Conservation (phyloP, 2,329 filamentous ascomycete genomes). For the Dactylellina drechsleri region DNA sequence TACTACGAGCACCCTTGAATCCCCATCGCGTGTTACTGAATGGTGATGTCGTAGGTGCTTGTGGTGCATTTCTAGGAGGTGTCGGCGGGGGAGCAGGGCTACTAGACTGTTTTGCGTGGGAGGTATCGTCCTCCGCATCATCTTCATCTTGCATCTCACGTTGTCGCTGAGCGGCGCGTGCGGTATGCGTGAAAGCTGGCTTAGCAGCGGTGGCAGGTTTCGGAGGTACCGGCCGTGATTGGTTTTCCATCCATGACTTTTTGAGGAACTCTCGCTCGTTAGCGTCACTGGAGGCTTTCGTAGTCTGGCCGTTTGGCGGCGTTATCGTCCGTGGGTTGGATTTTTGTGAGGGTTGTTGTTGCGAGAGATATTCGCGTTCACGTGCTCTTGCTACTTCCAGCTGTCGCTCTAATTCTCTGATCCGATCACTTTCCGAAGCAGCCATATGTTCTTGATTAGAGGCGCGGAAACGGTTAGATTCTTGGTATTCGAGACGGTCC, state of each 20-base stretch:
- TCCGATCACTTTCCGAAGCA: slow-evolving; percentile 64
- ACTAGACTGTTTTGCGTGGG: slow-evolving; percentile 7
- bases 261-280: slow-evolving; percentile 43
- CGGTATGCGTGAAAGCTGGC: slow-evolving; percentile 39
- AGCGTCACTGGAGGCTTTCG: slow-evolving; percentile 32
- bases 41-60: slow-evolving; percentile 33
- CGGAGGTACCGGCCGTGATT: slow-evolving; percentile 34
- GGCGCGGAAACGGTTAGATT: slow-evolving; percentile 1
- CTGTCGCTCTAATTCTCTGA: slow-evolving; percentile 81
- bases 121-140: slow-evolving; percentile 26
- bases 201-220: slow-evolving; percentile 6
- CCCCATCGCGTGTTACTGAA: slow-evolving; percentile 45
- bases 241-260: slow-evolving; percentile 46
- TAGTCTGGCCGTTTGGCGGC: slow-evolving; percentile 31
- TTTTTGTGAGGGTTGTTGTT: slow-evolving; percentile 38
- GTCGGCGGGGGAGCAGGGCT: slow-evolving; percentile 43
- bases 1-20: slow-evolving; percentile 34
- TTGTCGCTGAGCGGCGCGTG: slow-evolving; percentile 47
- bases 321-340: slow-evolving; percentile 33
- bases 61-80: slow-evolving; percentile 35
- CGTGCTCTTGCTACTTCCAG: slow-evolving; percentile 74
- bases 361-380: slow-evolving; percentile 63
- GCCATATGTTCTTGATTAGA: slow-evolving; percentile 37
- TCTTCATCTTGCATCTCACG: slow-evolving; percentile 53
- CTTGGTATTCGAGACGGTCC: slow-evolving; percentile 52